Evolutionary conservation across 495 filamentous ascomycete genomes (phyloP), one percentile per base, ranked within the genome.

Genomic region (Sordaria brevicollis): DNA sequence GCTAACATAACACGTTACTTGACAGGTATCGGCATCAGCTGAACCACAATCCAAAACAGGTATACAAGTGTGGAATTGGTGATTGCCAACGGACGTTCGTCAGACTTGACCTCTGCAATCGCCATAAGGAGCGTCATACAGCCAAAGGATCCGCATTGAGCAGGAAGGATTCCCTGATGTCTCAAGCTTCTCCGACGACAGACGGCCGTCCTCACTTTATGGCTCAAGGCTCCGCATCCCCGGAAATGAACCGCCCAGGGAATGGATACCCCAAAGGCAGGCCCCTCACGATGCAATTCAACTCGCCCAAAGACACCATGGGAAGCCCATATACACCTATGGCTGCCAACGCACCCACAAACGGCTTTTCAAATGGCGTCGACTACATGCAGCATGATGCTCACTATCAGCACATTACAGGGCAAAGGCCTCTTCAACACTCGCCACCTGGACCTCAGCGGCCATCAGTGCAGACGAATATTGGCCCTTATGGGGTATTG

Each of bases 31-130:
- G 95, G 29, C 95, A 99, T 80, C 94, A 97, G 81, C 80, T 99
- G 74, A 99, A 99, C 75, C 95, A 95, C 90, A 90, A 84, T 84
- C 94, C 94, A 8, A 98, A 99, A 80, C 92, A 96, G 76, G 97
- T 98, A 37, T 99, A 96, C 77, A 89, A 87, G 78, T 99, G 95
- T 84, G 92, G 97, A 77, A 97, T 93, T 75, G 93, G 92, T 37
- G 93, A 93, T 72, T 99, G 95, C 78, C 86, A 89, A 70, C 91
- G 94, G 57, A 89, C 89, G 67, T 99, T 99, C 81, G 95, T 98
- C 70, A 88, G 95, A 74, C 93, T 97, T 73, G 95, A 99, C 76
- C 86, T 99, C 65, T 96, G 96, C 75, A 88, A 93, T 72, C 89
- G 95, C 33, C 95, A 99, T 83, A 90, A 91, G 76, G 95, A 97